Conservation (phyloP, 352 stramenopile species). For the Globisporangium emineosum region DNA sequence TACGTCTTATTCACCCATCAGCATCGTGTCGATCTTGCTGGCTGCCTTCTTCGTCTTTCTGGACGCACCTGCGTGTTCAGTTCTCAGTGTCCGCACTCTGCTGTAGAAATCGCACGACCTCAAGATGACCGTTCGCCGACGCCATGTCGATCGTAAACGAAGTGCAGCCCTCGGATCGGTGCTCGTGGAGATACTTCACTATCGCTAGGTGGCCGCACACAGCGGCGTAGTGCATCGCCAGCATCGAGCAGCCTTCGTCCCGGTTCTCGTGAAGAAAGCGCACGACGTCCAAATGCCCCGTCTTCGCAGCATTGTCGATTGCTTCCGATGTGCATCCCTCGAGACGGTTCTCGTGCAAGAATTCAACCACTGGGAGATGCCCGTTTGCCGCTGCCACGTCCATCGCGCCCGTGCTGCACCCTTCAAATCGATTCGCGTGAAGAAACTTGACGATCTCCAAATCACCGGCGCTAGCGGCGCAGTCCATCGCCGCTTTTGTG, state of each 20-base stretch:
- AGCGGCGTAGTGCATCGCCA: slow-evolving; percentile 10
- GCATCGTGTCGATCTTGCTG: no score
- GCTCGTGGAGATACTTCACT: neutral
- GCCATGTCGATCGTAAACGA: slow-evolving; percentile 3
- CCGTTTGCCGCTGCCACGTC: slow-evolving; percentile 5
- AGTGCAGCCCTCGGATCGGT: neutral
- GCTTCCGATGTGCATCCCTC: slow-evolving; percentile 7
- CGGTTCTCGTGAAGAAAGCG: slow-evolving; percentile 1
- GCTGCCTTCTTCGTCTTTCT: no score
- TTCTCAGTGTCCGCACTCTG: neutral
- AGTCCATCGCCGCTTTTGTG: slow-evolving; percentile 7
- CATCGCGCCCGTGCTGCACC: slow-evolving; percentile 3
- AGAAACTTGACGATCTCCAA: slow-evolving; percentile 1
- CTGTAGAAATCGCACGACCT: neutral
- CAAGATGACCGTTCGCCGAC: neutral
- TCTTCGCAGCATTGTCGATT: slow-evolving; percentile 7
- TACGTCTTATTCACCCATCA: no score
- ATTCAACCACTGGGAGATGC: neutral
- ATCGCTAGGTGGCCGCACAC: neutral
- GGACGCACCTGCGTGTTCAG: no score
- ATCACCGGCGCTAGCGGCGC: neutral
- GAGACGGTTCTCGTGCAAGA: neutral
- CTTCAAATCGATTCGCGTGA: slow-evolving; percentile 4
- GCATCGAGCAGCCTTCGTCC: neutral
- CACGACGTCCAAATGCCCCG: slow-evolving; percentile 1